Percentiles rank a stretch among this genome's conserved stretches.
Evolutionary conservation across 176 grass and related monocot genomes (phyloP).

Genomic region (Hordeum vulgare): DNA sequence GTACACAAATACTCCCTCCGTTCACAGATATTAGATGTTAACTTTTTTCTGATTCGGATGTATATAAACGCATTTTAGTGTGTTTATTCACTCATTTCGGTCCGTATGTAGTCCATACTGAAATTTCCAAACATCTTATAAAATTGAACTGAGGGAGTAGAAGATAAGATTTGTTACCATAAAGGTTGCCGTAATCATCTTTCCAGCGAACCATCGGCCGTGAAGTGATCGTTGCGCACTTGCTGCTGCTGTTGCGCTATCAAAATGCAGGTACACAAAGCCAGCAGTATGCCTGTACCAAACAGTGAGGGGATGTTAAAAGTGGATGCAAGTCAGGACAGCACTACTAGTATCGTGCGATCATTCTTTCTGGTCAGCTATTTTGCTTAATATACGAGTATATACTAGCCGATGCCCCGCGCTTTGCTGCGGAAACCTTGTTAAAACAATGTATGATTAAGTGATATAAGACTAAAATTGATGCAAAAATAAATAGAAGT

Average conservation of each 20-base stretch:
- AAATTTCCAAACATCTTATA: no score
- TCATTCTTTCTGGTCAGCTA: background rate
- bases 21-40: no score
- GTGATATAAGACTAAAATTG: no score
- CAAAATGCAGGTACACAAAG: constrained; percentile 81
- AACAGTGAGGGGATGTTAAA: constrained; percentile 3
- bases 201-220: constrained; percentile 61
- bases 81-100: no score
- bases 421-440: no score
- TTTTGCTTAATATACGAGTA: background rate
- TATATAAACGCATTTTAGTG: no score
- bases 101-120: no score
- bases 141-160: no score
- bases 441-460: no score
- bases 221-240: constrained; percentile 77
- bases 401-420: no score
- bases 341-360: background rate
- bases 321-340: background rate
- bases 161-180: constrained; percentile 43
- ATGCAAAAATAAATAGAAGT: no score
- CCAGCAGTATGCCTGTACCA: constrained; percentile 73
- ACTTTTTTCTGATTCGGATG: no score
- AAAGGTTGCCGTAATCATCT: constrained; percentile 92
- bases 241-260: constrained; percentile 42
- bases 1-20: background rate